Percentiles rank a stretch among this genome's conserved stretches.
Evolutionary conservation across 2,329 filamentous ascomycete species (phyloP).

Genomic region (Aspergillus proliferans): DNA sequence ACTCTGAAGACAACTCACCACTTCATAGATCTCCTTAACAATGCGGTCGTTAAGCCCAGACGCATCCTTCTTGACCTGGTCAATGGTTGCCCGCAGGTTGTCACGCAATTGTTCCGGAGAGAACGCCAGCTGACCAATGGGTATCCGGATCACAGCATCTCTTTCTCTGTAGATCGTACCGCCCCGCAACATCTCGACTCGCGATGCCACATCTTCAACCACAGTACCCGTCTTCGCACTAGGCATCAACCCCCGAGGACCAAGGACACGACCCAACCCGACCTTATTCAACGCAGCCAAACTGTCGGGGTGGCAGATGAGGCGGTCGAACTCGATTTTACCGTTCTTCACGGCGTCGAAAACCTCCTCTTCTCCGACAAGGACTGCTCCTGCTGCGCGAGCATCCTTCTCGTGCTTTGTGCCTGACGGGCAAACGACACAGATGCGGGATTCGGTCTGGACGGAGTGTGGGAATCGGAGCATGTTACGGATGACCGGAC

Average conservation of each 20-base stretch:
- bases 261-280: conserved; percentile 70
- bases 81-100: conserved; percentile 75
- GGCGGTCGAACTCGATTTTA: conserved; percentile 78
- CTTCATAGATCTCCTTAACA: conserved; percentile 67
- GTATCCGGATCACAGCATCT: conserved; percentile 74
- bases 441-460: conserved; percentile 80
- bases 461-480: conserved; percentile 84
- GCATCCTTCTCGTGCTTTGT: conserved; percentile 70
- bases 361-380: conserved; percentile 79
- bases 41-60: conserved; percentile 56
- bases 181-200: conserved; percentile 75
- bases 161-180: conserved; percentile 83
- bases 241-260: conserved; percentile 89
- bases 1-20: conserved; percentile 41
- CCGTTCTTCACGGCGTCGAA: conserved; percentile 73
- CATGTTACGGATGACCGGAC: conserved; percentile 78
- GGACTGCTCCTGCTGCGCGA: conserved; percentile 66
- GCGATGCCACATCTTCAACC: conserved; percentile 67
- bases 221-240: conserved; percentile 82
- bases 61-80: conserved; percentile 72
- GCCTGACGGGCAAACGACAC: conserved; percentile 81
- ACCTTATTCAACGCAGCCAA: conserved; percentile 75
- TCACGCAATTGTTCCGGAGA: conserved; percentile 77
- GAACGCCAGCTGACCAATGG: conserved; percentile 86
- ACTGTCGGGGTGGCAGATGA: conserved; percentile 77